Conservation (phyloP, 163 green algal genomes). For the Chloromonas sp. region DNA sequence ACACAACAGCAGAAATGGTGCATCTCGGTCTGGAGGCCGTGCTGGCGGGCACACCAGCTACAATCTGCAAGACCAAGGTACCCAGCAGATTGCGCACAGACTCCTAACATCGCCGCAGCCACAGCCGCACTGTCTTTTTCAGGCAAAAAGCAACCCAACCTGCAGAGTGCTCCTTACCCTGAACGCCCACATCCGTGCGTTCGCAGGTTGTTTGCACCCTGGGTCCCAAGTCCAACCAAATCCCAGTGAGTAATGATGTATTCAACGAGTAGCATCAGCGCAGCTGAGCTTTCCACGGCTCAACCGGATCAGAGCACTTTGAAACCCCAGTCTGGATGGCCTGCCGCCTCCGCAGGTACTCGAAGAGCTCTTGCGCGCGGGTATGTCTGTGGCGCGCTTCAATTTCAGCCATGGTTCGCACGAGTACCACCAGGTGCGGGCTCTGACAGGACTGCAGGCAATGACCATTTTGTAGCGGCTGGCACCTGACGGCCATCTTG, state of each 20-base stretch:
- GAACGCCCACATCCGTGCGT: not conserved
- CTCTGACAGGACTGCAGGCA: too few species aligned
- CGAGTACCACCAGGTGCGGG: conserved; percentile 83
- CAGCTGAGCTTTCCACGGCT: not conserved
- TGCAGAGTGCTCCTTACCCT: too few species aligned
- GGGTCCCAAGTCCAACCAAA: conserved; percentile 74
- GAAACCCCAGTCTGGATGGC: not conserved
- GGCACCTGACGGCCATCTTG: not conserved
- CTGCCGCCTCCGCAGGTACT: conserved; percentile 37
- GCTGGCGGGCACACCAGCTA: conserved; percentile 55
- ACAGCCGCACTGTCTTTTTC: not conserved
- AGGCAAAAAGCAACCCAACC: not conserved
- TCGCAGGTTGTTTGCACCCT: conserved; percentile 93
- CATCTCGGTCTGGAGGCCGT: conserved; percentile 68
- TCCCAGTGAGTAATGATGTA: conserved; percentile 39
- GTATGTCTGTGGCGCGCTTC: conserved; percentile 96
- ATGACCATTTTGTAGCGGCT: not conserved
- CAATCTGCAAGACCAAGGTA: conserved; percentile 81
- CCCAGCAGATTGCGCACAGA: not conserved
- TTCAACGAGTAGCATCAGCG: not conserved
- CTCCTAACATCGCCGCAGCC: not conserved
- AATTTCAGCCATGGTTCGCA: conserved; percentile 96
- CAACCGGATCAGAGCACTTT: not conserved
- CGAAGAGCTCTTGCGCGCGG: conserved; percentile 84
- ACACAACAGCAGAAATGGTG: conserved; percentile 37